phyloP scores from a whole-genome alignment of 177 flowering plant species.

The Tripterygium wilfordii region DNA sequence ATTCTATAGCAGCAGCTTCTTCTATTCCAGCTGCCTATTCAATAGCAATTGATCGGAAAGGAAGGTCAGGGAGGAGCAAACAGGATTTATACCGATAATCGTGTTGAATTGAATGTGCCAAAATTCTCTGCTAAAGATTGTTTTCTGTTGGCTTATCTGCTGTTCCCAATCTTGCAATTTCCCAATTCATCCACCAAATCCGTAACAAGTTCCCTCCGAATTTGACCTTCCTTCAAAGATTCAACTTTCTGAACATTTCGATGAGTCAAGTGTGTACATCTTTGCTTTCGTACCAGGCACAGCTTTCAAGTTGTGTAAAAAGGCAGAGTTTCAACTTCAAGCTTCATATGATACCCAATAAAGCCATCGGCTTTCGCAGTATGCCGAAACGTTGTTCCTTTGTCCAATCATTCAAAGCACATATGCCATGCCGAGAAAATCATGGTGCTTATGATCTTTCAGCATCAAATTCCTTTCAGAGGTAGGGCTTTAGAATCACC shows the following conservation, averaged over 20 bases:
- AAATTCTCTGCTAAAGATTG: too few relatives aligned
- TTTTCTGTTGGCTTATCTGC: too few relatives aligned
- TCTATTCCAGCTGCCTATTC: too few relatives aligned
- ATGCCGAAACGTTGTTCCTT: constrained; percentile 18
- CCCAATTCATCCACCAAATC: too few relatives aligned
- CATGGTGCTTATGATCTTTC: constrained; percentile 15
- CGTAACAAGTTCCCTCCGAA: too few relatives aligned
- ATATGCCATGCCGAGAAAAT: constrained; percentile 2
- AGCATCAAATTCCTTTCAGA: constrained; percentile 15
- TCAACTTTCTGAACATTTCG: constrained; percentile 26
- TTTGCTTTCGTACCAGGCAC: constrained; percentile 13
- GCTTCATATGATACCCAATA: constrained; percentile 25
- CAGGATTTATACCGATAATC: too few relatives aligned
- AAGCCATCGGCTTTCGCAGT: constrained; percentile 5
- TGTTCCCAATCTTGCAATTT: too few relatives aligned
- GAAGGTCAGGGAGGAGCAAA: too few relatives aligned
- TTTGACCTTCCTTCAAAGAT: too few relatives aligned
- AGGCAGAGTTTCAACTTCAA: constrained; percentile 16
- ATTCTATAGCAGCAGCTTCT: too few relatives aligned
- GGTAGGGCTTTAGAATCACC: constrained; percentile 23
- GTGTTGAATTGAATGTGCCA: too few relatives aligned
- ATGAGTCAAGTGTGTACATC: constrained; percentile 10
- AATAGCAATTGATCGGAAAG: too few relatives aligned
- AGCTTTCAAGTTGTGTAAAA: constrained; percentile 13
- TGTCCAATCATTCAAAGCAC: constrained; percentile 17